Percentiles rank a stretch among this genome's conserved stretches.
Evolutionary conservation across 441 rosid species (phyloP).

Genomic region (Capsella rubella): DNA sequence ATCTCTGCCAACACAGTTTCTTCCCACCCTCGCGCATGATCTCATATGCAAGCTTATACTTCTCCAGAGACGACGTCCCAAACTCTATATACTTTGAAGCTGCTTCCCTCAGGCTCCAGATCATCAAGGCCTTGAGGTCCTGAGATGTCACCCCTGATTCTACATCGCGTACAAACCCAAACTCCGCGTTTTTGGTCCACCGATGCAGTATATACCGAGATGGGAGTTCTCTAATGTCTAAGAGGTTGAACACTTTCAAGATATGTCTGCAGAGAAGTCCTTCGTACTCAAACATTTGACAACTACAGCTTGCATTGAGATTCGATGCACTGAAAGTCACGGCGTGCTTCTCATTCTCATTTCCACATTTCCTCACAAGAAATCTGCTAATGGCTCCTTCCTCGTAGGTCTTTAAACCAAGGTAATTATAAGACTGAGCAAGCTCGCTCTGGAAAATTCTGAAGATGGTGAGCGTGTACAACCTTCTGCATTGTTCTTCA

Average conservation of each 20-base stretch:
- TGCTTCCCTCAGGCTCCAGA: constrained; percentile 84
- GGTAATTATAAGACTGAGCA: constrained; percentile 61
- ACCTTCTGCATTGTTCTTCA: constrained; percentile 80
- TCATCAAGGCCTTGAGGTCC: constrained; percentile 69
- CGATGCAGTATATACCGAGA: constrained; percentile 73
- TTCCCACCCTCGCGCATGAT: constrained; percentile 79
- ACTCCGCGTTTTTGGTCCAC: constrained; percentile 81
- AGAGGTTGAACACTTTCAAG: constrained; percentile 69
- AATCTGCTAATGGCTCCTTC: constrained; percentile 76
- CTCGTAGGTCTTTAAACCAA: constrained; percentile 69
- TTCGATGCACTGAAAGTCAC: constrained; percentile 73
- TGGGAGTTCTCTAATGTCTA: constrained; percentile 77
- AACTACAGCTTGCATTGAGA: constrained; percentile 72
- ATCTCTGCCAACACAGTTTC: constrained; percentile 72
- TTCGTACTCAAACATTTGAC: constrained; percentile 89
- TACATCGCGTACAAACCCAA: constrained; percentile 55
- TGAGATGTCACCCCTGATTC: constrained; percentile 63
- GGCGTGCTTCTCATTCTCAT: constrained; percentile 67
- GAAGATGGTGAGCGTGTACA: constrained; percentile 71
- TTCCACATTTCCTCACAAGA: constrained; percentile 68
- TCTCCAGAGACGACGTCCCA: constrained; percentile 69
- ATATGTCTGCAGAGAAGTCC: constrained; percentile 82
- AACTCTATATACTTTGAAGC: constrained; percentile 80
- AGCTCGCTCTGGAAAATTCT: constrained; percentile 82
- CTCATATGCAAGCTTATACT: constrained; percentile 80